Conservation (phyloP, 179 eudicot genomes). For the Silene vulgaris region DNA sequence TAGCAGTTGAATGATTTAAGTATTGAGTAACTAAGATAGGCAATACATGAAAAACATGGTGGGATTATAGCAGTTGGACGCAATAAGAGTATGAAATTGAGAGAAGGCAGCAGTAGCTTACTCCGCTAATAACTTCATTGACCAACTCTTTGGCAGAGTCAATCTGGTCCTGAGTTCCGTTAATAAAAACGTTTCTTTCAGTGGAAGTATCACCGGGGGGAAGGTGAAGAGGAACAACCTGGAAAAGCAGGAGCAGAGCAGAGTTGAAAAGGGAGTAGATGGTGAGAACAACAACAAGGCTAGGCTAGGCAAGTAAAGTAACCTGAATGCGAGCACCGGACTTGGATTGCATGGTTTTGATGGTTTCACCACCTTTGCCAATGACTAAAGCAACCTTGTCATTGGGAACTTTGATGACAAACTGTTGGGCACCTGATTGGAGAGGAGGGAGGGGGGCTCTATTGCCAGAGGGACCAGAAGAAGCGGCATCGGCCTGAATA, state of each 20-base stretch:
- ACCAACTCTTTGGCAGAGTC: constrained; percentile 83
- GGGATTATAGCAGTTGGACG: no score
- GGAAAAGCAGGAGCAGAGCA: neutral
- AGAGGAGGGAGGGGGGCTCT: constrained; percentile 25
- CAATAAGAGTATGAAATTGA: neutral
- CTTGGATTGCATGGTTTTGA: constrained; percentile 71
- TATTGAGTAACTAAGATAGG: no score
- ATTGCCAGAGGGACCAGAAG: constrained; percentile 28
- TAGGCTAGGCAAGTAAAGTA: neutral
- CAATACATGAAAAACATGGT: no score
- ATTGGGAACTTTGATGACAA: constrained; percentile 68
- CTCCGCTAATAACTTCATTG: constrained; percentile 84
- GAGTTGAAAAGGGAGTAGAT: neutral
- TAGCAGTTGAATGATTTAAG: no score
- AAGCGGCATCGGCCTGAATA: constrained; percentile 65
- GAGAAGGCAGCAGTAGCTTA: constrained; percentile 26
- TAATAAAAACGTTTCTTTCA: constrained; percentile 74
- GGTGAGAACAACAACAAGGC: no score
- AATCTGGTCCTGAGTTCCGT: constrained; percentile 72
- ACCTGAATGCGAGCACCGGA: constrained; percentile 95
- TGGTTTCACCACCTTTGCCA: constrained; percentile 94
- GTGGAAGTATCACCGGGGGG: constrained; percentile 84
- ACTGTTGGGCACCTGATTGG: constrained; percentile 59
- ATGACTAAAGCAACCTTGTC: constrained; percentile 85
- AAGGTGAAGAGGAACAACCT: constrained; percentile 88